Evolutionary conservation across 148 eudicot species (phyloP).

Genomic region (Vaccinium vitisidaea): DNA sequence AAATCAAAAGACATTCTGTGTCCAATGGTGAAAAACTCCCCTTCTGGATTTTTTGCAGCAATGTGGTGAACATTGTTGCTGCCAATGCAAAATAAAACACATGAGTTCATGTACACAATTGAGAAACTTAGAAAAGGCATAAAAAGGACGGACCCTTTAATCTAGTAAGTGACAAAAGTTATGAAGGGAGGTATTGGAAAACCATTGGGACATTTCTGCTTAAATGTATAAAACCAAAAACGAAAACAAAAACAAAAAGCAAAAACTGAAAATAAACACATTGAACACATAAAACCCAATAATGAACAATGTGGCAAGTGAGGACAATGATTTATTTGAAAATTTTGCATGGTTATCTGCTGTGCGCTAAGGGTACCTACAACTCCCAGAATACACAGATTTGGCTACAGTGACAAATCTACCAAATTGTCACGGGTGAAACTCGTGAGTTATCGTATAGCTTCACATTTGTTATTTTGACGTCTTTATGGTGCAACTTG

Average conservation of each 20-base stretch:
- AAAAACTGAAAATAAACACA: background rate
- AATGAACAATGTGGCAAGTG: too few species aligned
- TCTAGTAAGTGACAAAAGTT: background rate
- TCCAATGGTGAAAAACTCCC: slow-evolving; percentile 33
- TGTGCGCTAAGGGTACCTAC: too few species aligned
- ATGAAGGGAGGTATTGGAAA: background rate
- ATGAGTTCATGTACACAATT: background rate
- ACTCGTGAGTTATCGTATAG: too few species aligned
- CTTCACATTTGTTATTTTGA: too few species aligned
- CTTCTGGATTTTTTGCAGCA: slow-evolving; percentile 33
- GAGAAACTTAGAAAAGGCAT: background rate
- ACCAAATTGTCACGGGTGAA: too few species aligned
- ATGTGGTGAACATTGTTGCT: slow-evolving; percentile 30
- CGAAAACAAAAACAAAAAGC: background rate
- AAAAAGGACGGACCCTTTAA: background rate
- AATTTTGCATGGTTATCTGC: too few species aligned
- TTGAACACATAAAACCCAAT: background rate
- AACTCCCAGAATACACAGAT: too few species aligned
- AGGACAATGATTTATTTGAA: too few species aligned
- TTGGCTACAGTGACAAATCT: too few species aligned
- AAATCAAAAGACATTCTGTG: slow-evolving; percentile 20
- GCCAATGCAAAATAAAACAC: slow-evolving; percentile 17
- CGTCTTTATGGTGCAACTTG: too few species aligned
- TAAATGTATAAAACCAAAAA: background rate
- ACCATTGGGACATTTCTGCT: background rate